Percentiles rank a stretch among this genome's conserved stretches.
Evolutionary conservation across 2,329 filamentous ascomycete genomes (phyloP).

Genomic region (Pezicula neosporulosa): DNA sequence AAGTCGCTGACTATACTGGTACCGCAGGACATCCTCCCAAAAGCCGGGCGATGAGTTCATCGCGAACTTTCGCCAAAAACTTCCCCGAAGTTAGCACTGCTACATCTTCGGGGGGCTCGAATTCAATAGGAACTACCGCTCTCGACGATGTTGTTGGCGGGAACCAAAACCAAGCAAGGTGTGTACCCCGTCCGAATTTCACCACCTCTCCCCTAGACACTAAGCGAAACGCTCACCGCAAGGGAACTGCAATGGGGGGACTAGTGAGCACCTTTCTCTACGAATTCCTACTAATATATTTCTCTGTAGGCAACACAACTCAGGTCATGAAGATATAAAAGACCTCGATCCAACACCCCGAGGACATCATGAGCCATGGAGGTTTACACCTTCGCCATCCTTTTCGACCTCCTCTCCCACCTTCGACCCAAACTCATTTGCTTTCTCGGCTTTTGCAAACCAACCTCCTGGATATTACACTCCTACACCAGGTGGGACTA

Average conservation of each 20-base stretch:
- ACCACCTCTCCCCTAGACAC: background rate
- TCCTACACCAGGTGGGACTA: conserved; percentile 77
- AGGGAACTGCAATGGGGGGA: background rate
- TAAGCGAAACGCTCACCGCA: background rate
- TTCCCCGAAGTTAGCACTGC: conserved; percentile 70
- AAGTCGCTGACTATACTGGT: conserved; percentile 10
- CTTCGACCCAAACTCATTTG: conserved; percentile 80
- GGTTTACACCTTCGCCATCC: conserved; percentile 84
- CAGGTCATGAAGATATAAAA: conserved; percentile 44
- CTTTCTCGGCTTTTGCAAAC: conserved; percentile 75
- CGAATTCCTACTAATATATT: conserved; percentile 6
- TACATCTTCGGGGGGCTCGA: conserved; percentile 40
- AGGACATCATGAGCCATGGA: conserved; percentile 76
- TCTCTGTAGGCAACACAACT: conserved; percentile 21
- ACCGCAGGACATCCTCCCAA: conserved; percentile 60
- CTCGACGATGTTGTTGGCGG: conserved; percentile 16
- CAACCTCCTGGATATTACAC: conserved; percentile 84
- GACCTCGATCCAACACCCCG: conserved; percentile 82
- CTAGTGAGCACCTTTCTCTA: background rate
- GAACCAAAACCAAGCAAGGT: conserved; percentile 25
- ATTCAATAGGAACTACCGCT: conserved; percentile 30
- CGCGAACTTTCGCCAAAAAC: conserved; percentile 73
- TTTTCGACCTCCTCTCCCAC: too few species aligned
- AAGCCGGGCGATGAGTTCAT: conserved; percentile 85
- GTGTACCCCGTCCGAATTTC: conserved; percentile 6